phyloP scores from a whole-genome alignment of 345 rosid species.

The Gossypium turneri region DNA sequence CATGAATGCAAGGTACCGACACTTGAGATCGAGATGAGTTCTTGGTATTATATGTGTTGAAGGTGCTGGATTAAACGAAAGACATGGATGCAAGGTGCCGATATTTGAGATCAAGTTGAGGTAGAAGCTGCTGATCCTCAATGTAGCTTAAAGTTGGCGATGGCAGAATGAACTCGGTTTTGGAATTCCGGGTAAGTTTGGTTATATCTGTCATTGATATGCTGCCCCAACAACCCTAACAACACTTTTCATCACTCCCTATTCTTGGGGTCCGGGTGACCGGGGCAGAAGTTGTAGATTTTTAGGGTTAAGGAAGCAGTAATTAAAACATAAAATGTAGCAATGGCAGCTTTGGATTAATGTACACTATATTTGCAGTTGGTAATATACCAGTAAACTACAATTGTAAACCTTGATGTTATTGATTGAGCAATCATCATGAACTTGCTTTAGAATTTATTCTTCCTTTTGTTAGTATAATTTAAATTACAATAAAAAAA shows the following conservation, averaged over 20 bases:
- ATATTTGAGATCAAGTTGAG: neutral
- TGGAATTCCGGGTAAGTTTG: neutral
- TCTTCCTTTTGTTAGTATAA: no score
- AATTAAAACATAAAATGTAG: neutral
- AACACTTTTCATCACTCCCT: neutral
- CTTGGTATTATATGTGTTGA: neutral
- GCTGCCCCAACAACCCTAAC: neutral
- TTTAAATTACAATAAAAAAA: no score
- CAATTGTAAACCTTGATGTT: neutral
- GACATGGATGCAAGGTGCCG: neutral
- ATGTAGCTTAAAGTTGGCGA: slow-evolving; percentile 32
- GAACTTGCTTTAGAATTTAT: no score
- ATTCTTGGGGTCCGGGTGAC: neutral
- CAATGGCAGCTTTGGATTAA: neutral
- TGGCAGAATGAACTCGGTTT: slow-evolving; percentile 27
- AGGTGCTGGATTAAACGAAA: neutral
- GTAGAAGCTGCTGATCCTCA: neutral
- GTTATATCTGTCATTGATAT: neutral
- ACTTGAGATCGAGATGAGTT: slow-evolving; percentile 12
- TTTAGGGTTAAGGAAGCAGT: neutral
- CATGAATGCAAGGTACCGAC: neutral
- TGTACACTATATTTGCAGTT: neutral
- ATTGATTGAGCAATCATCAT: no score
- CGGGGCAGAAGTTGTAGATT: neutral
- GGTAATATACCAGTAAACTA: neutral